Percentiles rank a stretch among this genome's conserved stretches.
Conservation (phyloP, 2,329 filamentous ascomycete genomes). For the Fusarium subglutinans region DNA sequence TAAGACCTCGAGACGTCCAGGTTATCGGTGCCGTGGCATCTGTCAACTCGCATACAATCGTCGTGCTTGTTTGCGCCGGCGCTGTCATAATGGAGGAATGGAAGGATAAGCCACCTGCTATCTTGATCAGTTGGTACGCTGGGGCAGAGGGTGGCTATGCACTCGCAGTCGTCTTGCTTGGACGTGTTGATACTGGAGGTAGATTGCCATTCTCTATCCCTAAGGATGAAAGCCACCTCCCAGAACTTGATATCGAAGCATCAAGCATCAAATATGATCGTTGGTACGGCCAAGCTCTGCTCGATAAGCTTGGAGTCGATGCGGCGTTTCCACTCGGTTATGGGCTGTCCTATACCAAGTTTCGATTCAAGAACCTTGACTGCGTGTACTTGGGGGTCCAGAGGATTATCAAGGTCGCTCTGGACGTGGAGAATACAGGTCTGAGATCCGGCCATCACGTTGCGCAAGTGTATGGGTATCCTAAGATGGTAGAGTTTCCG, state of each 20-base stretch:
- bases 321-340: conserved; percentile 33
- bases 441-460: conserved; percentile 4
- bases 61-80: conserved; percentile 24
- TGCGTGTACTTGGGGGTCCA: background rate
- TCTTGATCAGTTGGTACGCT: conserved; percentile 34
- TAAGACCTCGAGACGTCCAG: conserved; percentile 18
- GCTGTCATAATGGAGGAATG: conserved; percentile 36
- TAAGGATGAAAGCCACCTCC: conserved; percentile 21
- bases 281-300: conserved; percentile 31
- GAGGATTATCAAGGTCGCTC: background rate
- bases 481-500: background rate
- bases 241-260: conserved; percentile 24
- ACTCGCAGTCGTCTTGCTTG: conserved; percentile 26
- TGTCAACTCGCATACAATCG: conserved; percentile 17
- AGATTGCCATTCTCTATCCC: conserved; percentile 30
- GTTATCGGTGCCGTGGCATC: conserved; percentile 17
- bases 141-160: conserved; percentile 32
- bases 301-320: conserved; percentile 15
- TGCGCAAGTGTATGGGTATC: conserved; percentile 31
- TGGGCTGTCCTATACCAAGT: conserved; percentile 34
- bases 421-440: conserved; percentile 16
- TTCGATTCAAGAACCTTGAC: background rate
- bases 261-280: conserved; percentile 21
- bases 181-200: conserved; percentile 3
- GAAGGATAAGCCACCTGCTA: conserved; percentile 5